Evolutionary conservation across 1,139 yeast genomes (phyloP).

Genomic region (Zygosaccharomyces pseudobailii): DNA sequence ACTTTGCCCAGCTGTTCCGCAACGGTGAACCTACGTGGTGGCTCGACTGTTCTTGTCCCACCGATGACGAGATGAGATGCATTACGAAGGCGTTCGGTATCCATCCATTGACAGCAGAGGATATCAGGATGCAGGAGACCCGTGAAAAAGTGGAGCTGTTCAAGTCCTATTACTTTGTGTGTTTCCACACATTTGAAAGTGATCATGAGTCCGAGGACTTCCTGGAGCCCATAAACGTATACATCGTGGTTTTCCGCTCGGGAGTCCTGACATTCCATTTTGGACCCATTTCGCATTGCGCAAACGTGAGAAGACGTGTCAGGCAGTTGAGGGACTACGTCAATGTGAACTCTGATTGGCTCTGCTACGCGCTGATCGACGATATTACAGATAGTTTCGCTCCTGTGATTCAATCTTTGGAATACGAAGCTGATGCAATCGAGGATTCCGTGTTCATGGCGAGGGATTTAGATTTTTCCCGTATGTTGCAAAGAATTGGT

Average conservation of each 20-base stretch:
- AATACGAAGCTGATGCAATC: constrained; percentile 86
- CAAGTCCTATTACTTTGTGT: constrained; percentile 69
- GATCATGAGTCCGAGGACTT: constrained; percentile 75
- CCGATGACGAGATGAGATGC: constrained; percentile 63
- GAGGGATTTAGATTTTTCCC: constrained; percentile 59
- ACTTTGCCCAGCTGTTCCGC: constrained; percentile 60
- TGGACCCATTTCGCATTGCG: constrained; percentile 74
- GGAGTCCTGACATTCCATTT: constrained; percentile 86
- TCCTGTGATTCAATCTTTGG: constrained; percentile 81
- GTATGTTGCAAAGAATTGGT: constrained; percentile 77
- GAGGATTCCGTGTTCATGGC: constrained; percentile 76
- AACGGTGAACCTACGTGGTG: constrained; percentile 55
- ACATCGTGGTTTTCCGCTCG: constrained; percentile 78
- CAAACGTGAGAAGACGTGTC: constrained; percentile 86
- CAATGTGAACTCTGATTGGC: constrained; percentile 85
- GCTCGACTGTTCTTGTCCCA: constrained; percentile 68
- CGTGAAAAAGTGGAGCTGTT: constrained; percentile 81
- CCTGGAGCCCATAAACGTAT: constrained; percentile 81
- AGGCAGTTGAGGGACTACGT: constrained; percentile 86
- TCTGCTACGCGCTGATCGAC: constrained; percentile 88
- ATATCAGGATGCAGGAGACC: constrained; percentile 78
- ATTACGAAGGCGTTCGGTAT: constrained; percentile 70
- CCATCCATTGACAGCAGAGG: constrained; percentile 82
- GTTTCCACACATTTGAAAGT: constrained; percentile 77
- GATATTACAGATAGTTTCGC: constrained; percentile 93